Evolutionary conservation across 495 filamentous ascomycete genomes (phyloP).

Genomic region (Margaritispora aquatica): DNA sequence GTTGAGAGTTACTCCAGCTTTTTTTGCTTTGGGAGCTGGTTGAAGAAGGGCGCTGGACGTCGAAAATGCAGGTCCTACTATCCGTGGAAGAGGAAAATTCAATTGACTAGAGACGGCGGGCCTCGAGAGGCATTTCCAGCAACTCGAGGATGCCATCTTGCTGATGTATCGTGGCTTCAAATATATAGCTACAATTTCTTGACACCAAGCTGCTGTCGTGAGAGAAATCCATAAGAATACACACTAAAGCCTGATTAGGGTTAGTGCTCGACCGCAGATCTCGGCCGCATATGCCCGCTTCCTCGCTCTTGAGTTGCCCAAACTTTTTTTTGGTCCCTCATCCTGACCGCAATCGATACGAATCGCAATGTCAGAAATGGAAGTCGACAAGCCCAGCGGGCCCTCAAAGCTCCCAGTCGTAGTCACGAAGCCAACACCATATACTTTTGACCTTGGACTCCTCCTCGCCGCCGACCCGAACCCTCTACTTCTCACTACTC

Average conservation of each 20-base stretch:
- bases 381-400: background rate
- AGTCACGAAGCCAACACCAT: conserved; percentile 77
- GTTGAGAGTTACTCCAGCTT: conserved; percentile 14
- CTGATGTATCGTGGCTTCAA: conserved; percentile 5
- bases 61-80: conserved; percentile 35
- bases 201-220: background rate
- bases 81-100: conserved; percentile 27
- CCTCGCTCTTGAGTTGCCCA: background rate
- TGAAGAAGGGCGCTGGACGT: conserved; percentile 32
- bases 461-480: conserved; percentile 78
- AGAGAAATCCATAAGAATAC: background rate
- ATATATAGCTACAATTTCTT: background rate
- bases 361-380: background rate
- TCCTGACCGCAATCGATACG: background rate
- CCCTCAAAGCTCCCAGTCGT: conserved; percentile 36
- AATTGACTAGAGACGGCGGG: conserved; percentile 33
- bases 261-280: background rate
- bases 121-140: conserved; percentile 62
- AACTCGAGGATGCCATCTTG: conserved; percentile 59
- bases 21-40: conserved; percentile 28
- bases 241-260: background rate
- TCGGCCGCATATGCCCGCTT: conserved; percentile 17
- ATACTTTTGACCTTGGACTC: conserved; percentile 88
- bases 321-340: background rate
- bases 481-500: conserved; percentile 50